Evolutionary conservation across 2,329 filamentous ascomycete genomes (phyloP).

Genomic region (Colletotrichum tabaci): DNA sequence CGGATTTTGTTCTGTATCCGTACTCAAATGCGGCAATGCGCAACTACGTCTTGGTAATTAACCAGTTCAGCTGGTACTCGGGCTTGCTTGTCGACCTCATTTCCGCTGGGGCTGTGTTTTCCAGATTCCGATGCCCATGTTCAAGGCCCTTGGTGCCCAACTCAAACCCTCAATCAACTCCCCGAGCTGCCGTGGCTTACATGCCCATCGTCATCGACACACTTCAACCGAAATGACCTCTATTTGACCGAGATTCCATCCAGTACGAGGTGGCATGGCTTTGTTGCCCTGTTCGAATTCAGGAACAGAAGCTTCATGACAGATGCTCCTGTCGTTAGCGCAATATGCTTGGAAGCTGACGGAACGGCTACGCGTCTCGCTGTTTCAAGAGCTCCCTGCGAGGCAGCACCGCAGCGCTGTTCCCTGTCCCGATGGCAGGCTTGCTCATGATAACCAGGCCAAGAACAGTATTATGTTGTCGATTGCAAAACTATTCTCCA

Average conservation of each 20-base stretch:
- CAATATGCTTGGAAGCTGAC: slow-evolving; percentile 4
- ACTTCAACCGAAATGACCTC: slow-evolving; percentile 8
- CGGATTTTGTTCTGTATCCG: neutral
- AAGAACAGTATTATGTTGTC: no score
- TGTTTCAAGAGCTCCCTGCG: slow-evolving; percentile 31
- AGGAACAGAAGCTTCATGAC: neutral
- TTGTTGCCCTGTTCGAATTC: neutral
- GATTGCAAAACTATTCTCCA: neutral
- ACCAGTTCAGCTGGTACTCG: neutral
- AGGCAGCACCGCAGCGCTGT: slow-evolving; percentile 22
- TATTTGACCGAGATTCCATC: neutral
- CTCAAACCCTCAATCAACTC: neutral
- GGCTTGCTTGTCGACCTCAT: slow-evolving; percentile 1
- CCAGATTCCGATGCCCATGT: neutral
- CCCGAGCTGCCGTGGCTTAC: neutral
- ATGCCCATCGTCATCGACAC: neutral
- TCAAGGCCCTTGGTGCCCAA: neutral
- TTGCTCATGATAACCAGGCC: neutral
- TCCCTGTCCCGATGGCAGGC: slow-evolving; percentile 10
- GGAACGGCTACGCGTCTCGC: slow-evolving; percentile 24
- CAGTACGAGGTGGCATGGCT: neutral
- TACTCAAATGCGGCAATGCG: neutral
- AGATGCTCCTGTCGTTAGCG: neutral
- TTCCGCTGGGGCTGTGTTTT: slow-evolving; percentile 15
- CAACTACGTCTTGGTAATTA: neutral